A percentile compares a stretch with the other conserved stretches of the same genome.
Evolutionary conservation across 805 yeast genomes (phyloP).

Genomic region (Metschnikowia santaceciliae): DNA sequence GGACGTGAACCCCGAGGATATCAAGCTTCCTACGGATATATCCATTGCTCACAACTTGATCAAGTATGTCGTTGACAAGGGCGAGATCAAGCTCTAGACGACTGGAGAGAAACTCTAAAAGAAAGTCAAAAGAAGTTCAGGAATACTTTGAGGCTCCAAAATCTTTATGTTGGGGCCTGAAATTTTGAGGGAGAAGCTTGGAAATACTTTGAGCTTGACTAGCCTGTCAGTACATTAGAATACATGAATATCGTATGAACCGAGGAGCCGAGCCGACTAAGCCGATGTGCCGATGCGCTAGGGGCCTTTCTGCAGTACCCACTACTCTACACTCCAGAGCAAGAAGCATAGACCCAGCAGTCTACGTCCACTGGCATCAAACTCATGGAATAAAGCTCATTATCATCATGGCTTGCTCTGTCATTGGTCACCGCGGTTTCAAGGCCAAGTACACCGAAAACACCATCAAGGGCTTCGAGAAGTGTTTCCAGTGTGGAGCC

Average conservation of each 20-base stretch:
- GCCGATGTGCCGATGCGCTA: neutral
- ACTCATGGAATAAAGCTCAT: neutral
- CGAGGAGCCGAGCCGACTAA: neutral
- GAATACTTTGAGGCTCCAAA: too few species aligned
- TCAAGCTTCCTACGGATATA: slow-evolving; percentile 40
- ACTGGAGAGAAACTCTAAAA: too few species aligned
- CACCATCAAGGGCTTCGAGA: slow-evolving; percentile 34
- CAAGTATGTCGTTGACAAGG: slow-evolving; percentile 34
- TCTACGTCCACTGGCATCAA: neutral
- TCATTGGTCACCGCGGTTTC: slow-evolving; percentile 43
- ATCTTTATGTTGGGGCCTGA: too few species aligned
- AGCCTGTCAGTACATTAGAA: too few species aligned
- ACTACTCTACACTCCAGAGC: neutral
- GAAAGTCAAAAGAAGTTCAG: too few species aligned
- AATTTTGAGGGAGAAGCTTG: too few species aligned
- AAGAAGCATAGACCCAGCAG: neutral
- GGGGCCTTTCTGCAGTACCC: neutral
- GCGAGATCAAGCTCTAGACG: slow-evolving; percentile 11
- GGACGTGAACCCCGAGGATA: slow-evolving; percentile 31
- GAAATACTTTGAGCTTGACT: too few species aligned
- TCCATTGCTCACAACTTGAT: slow-evolving; percentile 45
- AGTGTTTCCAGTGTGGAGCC: slow-evolving; percentile 37
- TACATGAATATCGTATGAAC: neutral
- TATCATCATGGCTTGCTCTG: slow-evolving; percentile 11
- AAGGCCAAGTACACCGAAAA: slow-evolving; percentile 40